Conservation (phyloP, 1,284 basidiomycete species). For the Leccinum griseonigrum region DNA sequence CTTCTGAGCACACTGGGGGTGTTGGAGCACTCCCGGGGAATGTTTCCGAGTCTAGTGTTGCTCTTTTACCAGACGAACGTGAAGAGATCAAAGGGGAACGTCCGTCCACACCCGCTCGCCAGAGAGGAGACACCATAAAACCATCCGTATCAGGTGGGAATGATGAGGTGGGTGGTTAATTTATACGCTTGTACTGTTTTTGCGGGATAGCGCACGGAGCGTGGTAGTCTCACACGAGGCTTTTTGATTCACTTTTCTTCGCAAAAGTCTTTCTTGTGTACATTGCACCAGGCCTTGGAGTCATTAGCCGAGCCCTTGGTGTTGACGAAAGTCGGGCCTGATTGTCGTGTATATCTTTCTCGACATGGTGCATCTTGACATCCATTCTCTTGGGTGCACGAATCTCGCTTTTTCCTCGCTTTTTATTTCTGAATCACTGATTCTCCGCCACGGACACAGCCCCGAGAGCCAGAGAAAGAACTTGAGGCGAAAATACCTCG, state of each 20-base stretch:
- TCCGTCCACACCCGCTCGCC: slow-evolving; percentile 2
- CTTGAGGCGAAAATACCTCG: neutral
- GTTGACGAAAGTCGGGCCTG: neutral
- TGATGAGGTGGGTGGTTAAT: slow-evolving; percentile 22
- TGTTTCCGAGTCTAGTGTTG: slow-evolving; percentile 31
- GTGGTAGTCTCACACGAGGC: neutral
- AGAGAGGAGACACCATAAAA: slow-evolving; percentile 24
- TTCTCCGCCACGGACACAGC: slow-evolving; percentile 6
- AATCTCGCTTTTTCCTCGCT: neutral
- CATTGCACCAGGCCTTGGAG: neutral
- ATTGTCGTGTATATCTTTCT: neutral
- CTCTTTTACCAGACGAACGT: slow-evolving; percentile 34
- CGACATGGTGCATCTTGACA: neutral
- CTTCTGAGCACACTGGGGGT: slow-evolving; percentile 25
- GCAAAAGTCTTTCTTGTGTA: neutral
- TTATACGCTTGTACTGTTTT: neutral
- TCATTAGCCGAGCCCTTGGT: neutral
- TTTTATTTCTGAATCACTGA: slow-evolving; percentile 8
- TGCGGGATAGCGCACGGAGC: neutral
- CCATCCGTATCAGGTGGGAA: neutral
- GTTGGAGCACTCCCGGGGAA: slow-evolving; percentile 33
- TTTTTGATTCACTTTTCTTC: neutral
- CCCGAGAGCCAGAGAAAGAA: neutral
- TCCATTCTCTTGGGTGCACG: neutral
- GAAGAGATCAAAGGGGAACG: slow-evolving; percentile 7